Conservation (phyloP, 305 asterid genomes). For the Fraxinus paxiana region DNA sequence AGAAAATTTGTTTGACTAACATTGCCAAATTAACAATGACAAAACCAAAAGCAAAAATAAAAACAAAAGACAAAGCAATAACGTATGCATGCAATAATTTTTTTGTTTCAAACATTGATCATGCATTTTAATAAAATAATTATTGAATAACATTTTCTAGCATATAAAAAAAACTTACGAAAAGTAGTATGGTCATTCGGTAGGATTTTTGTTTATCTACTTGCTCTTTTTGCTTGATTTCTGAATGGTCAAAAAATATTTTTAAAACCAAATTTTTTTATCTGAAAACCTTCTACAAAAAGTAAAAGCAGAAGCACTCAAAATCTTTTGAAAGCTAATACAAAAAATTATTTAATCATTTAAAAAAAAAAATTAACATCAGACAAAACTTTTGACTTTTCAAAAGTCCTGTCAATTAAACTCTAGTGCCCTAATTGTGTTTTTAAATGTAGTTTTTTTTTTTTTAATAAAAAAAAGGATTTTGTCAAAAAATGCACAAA, state of each 20-base stretch:
- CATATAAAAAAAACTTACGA: neutral
- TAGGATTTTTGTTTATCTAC: too few relatives aligned
- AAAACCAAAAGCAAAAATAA: neutral
- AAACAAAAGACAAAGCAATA: neutral
- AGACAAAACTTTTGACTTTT: too few relatives aligned
- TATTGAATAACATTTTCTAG: neutral
- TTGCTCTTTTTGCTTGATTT: too few relatives aligned
- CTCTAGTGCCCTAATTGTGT: neutral
- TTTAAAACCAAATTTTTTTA: too few relatives aligned
- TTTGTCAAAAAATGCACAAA: too few relatives aligned
- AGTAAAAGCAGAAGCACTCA: neutral
- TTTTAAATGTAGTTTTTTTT: neutral
- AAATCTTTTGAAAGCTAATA: neutral
- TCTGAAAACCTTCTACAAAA: neutral
- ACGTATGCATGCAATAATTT: neutral
- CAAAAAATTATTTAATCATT: too few relatives aligned
- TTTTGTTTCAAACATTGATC: neutral
- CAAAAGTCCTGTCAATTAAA: neutral
- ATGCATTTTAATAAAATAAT: neutral
- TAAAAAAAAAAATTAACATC: too few relatives aligned
- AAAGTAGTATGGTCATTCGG: neutral
- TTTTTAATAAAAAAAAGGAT: too few relatives aligned
- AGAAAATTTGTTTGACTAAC: neutral
- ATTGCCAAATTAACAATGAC: too few relatives aligned
- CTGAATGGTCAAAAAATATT: too few relatives aligned